These are phyloP conservation scores for Crithidia expoeki DNA, from an alignment of 208 protist genomes.

Conservation along the genomic window DNA sequence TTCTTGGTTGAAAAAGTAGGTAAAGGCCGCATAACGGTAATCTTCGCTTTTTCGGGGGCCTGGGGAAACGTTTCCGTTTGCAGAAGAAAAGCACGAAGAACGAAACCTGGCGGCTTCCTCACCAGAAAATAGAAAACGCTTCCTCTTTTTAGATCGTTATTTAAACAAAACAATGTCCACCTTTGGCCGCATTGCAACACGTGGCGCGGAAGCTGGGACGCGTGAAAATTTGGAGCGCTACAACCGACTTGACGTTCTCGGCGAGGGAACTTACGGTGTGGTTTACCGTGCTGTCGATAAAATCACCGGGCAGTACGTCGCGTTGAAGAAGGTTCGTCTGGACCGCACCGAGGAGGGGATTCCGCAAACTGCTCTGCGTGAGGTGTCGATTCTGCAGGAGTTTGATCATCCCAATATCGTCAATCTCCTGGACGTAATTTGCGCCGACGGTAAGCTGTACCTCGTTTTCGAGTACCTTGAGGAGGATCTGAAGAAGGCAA, in stretches of 20 bases:
- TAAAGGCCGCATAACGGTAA: no score
- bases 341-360: slow-evolving; percentile 98
- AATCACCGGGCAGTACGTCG: slow-evolving; percentile 89
- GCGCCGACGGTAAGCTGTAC: slow-evolving; percentile 89
- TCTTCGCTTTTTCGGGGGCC: no score
- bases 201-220: slow-evolving; percentile 32
- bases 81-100: no score
- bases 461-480: slow-evolving; percentile 93
- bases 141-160: not conserved
- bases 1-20: no score
- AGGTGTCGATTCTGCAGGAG: slow-evolving; percentile 98
- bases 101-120: no score
- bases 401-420: slow-evolving; percentile 98
- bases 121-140: no score
- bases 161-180: slow-evolving; percentile 54
- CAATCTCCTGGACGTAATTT: slow-evolving; percentile 90
- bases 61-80: no score
- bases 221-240: slow-evolving; percentile 87
- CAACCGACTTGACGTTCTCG: slow-evolving; percentile 87
- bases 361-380: slow-evolving; percentile 96
- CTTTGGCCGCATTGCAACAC: slow-evolving; percentile 49
- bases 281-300: slow-evolving; percentile 91
- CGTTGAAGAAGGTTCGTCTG: slow-evolving; percentile 98
- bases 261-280: slow-evolving; percentile 94
- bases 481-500: slow-evolving; percentile 97